Base-by-base conservation (phyloP, 306 rosid genomes). In the Vigna reflexopilosa region DNA sequence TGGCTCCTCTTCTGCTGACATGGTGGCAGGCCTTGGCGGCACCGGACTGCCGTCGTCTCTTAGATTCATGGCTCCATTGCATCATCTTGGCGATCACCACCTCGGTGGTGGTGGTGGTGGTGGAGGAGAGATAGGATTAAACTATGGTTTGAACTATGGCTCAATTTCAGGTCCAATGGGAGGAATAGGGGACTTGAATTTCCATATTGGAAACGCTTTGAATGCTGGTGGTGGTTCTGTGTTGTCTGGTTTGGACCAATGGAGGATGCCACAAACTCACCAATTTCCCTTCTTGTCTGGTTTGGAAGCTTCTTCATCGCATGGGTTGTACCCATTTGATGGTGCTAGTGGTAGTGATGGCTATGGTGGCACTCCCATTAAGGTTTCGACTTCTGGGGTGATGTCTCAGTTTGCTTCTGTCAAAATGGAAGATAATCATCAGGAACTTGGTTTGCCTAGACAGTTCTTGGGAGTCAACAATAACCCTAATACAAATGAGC, bases 201-300 rank as follows among this genome's bases (percentile, higher is more conserved):
- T 88, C 55, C 90, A 92, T 13, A 71, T 92, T 12, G 97, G 94
- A 71, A 78, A 69, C 38, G 62, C 84, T 45, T 59, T 82, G 30
- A 81, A 80, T 5, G 87, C 80, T 11, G 76, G 80, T 3, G 67
- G 80, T 3, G 67, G 45, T 17, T 87, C 93, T 12, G 44, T 89
- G 52, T 72, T 86, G 54, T 72, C 81, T 10, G 84, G 76, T 32
- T 73, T 79, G 44, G 90, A 83, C 20, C 90, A 91, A 70, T 89
- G 91, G 96, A 78, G 93, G 64, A 13, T 84, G 22, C 89, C 89
- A 57, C 94, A 87, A 73, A 68, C 89, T 36, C 90, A 87, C 11
- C 93, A 88, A 68, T 90, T 87, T 38, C 91, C 94, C 7, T 88
- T 90, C 84, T 38, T 90, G 62, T 54, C 80, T 49, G 89, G 89